A percentile compares a stretch with the other conserved stretches of the same genome.
Evolutionary conservation across 805 yeast species (phyloP).

Genomic region (Starmerella cellae): DNA sequence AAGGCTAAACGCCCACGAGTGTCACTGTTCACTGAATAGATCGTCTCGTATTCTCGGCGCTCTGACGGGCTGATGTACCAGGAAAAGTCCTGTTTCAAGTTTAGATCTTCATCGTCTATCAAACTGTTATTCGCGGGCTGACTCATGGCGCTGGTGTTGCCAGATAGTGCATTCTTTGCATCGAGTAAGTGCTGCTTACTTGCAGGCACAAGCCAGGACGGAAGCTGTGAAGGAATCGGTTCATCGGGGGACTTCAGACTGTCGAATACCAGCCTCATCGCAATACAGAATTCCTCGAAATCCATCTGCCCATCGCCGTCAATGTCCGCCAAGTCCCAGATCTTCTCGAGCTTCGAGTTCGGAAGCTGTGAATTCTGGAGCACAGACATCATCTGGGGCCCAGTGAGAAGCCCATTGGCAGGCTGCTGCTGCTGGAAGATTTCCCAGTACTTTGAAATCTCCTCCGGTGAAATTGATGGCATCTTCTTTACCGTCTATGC

Average conservation of each 20-base stretch:
- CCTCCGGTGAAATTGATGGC: slow-evolving; percentile 49
- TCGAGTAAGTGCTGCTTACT: slow-evolving; percentile 73
- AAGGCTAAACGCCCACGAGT: slow-evolving; percentile 67
- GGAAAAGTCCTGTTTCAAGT: slow-evolving; percentile 58
- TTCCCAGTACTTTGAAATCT: slow-evolving; percentile 95
- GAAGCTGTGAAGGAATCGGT: slow-evolving; percentile 57
- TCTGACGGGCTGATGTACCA: slow-evolving; percentile 96
- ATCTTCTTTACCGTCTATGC: no score
- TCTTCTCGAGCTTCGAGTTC: slow-evolving; percentile 60
- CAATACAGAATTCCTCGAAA: slow-evolving; percentile 94
- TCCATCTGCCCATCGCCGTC: slow-evolving; percentile 86
- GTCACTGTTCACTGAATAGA: slow-evolving; percentile 64
- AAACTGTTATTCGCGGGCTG: slow-evolving; percentile 16
- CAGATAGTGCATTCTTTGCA: slow-evolving; percentile 52
- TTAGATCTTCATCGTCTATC: slow-evolving; percentile 50
- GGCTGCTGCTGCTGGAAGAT: slow-evolving; percentile 87
- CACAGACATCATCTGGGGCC: slow-evolving; percentile 74
- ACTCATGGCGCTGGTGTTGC: slow-evolving; percentile 15
- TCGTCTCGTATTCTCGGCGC: slow-evolving; percentile 58
- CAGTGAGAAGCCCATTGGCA: slow-evolving; percentile 59
- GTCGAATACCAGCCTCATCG: slow-evolving; percentile 91
- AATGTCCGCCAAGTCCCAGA: slow-evolving; percentile 81
- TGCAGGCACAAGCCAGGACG: slow-evolving; percentile 87
- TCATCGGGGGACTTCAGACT: slow-evolving; percentile 59
- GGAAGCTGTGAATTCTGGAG: slow-evolving; percentile 77